Base-by-base conservation (phyloP, 2,329 filamentous ascomycete species). In the Aspergillus hiratsukae region DNA sequence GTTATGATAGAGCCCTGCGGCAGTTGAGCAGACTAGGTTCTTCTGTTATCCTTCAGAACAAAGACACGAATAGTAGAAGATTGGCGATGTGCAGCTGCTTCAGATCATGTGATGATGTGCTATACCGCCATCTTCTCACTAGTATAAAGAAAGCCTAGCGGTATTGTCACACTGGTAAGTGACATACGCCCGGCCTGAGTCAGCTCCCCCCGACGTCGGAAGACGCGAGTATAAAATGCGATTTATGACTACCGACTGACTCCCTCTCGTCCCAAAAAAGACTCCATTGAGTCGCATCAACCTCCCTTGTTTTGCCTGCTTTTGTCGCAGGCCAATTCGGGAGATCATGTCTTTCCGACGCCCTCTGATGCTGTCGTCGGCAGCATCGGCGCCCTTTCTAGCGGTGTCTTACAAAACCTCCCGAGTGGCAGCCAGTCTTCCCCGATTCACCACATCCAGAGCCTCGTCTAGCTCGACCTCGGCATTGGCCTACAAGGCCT, bases 401-500 rank as follows among this genome's bases (percentile, higher is more conserved):
- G 68, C 67, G 21, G 54, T 64, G 45, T 62, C 69, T 41, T 56
- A 58, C 54, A 66, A 62, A 54, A 65, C 66, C 57, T 65, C 72
- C 52, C 65, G 67, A 43, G 59, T 67, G 28, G 62, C 64, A 27
- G 55, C 65, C 37, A 54, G 64, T 51, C 58, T 70, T 27, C 64
- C 71, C 56, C 70, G 65, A 52, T 72, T 70, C 63, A 68, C 64
- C 51, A 60, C 64, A 49, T 54, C 59, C 59, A 67, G 71, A 56
- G 64, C 69, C 52, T 74, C 72, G 2, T 74, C 71, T 50, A 75
- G 86, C 78, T 96, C 92, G 54, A 97, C 93, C 64, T 94, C 91
- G 55, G 93, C 94, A 61, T 86, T 97, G 62, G 92, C 92, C 69
- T 97, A 97, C 85, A 99, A 99, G 82, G 91, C 93, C 56, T 84